Percentiles rank a stretch among this genome's conserved stretches.
Conservation (phyloP, 208 protist genomes). For the Naegleria fowleri region DNA sequence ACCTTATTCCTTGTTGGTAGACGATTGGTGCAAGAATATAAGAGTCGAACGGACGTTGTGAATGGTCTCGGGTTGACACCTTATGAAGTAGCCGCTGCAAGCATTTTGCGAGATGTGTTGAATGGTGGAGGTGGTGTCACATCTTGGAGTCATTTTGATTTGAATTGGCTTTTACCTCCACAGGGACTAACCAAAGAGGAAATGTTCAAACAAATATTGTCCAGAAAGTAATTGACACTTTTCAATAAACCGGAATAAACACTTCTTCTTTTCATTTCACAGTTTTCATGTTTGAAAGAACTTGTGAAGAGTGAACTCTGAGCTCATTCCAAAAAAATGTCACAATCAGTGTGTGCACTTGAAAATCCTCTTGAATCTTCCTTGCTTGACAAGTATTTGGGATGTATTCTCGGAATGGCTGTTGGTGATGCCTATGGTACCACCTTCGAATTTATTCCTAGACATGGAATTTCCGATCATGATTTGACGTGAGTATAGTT, state of each 20-base stretch:
- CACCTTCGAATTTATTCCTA: neutral
- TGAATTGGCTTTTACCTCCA: neutral
- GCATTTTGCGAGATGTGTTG: neutral
- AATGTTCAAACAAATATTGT: neutral
- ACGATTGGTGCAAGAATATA: neutral
- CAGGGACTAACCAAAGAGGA: neutral
- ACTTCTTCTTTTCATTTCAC: no score
- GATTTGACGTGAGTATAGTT: neutral
- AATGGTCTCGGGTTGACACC: neutral
- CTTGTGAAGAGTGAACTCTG: no score
- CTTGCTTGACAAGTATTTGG: neutral
- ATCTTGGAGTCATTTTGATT: neutral
- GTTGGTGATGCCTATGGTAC: constrained; percentile 7
- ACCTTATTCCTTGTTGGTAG: neutral
- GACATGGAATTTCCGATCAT: neutral
- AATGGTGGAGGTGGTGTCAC: neutral
- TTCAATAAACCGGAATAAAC: no score
- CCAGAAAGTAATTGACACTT: no score
- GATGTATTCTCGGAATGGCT: neutral
- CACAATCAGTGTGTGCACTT: no score
- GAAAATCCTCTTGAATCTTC: no score
- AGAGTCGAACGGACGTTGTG: neutral
- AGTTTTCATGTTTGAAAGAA: no score
- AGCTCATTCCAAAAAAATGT: no score
- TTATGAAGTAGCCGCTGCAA: neutral